Conservation (phyloP, 768 basidiomycete species). For the Russula vinacea region DNA sequence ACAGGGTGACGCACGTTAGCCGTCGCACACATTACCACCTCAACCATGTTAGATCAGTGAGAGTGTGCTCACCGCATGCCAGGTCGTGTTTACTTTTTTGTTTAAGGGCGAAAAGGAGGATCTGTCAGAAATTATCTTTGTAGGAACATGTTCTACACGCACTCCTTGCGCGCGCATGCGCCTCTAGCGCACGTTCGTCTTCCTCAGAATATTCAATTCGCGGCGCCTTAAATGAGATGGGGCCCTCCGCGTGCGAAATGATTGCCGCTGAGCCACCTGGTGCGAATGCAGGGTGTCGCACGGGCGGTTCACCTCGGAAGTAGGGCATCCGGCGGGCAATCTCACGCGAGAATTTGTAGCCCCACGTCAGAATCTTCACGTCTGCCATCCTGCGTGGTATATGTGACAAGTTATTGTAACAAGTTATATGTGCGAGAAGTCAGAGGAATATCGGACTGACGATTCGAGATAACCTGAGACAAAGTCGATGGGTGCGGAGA, state of each 20-base stretch:
- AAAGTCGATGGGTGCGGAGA: conserved; percentile 31
- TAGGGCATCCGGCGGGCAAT: conserved; percentile 50
- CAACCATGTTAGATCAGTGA: no score
- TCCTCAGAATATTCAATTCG: conserved; percentile 37
- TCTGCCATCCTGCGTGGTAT: conserved; percentile 32
- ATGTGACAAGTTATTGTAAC: no score
- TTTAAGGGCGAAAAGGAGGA: not conserved
- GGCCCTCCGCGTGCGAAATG: conserved; percentile 22
- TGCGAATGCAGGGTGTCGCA: conserved; percentile 36
- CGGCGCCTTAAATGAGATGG: conserved; percentile 34
- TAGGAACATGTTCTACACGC: not conserved
- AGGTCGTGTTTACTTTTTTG: conserved; percentile 8
- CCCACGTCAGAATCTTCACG: conserved; percentile 46
- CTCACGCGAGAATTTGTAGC: conserved; percentile 56
- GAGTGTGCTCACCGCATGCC: conserved; percentile 22
- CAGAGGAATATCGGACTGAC: conserved; percentile 19
- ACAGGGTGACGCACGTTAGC: not conserved
- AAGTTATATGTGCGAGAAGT: not conserved
- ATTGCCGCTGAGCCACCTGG: conserved; percentile 34
- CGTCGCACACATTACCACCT: no score
- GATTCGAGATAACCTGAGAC: conserved; percentile 31
- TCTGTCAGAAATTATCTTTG: not conserved
- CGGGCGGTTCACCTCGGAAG: conserved; percentile 39
- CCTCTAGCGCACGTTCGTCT: conserved; percentile 39
- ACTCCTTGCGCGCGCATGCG: conserved; percentile 31